Evolutionary conservation across 371 early-diverging fungal species (phyloP).

Genomic region (Mortierella sp.): DNA sequence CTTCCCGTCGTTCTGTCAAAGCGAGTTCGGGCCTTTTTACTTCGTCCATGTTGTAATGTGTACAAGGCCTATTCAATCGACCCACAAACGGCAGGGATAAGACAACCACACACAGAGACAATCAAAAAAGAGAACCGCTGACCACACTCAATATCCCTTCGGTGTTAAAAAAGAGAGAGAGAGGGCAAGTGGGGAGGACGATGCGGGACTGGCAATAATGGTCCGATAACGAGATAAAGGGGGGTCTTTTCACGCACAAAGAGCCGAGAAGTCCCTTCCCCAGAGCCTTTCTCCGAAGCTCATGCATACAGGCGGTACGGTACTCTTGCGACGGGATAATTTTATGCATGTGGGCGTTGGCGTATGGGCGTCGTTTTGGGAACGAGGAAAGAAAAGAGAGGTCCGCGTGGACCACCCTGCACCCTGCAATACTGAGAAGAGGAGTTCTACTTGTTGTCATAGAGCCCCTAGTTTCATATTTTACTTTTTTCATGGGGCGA

Average conservation of each 20-base stretch:
- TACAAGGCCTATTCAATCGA: too few relatives aligned
- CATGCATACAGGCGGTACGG: not conserved
- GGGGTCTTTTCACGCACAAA: not conserved
- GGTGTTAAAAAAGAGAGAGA: too few relatives aligned
- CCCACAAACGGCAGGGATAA: not conserved
- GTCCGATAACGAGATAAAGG: not conserved
- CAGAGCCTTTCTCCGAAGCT: not conserved
- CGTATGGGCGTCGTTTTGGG: not conserved
- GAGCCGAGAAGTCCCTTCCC: not conserved
- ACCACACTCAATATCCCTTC: not conserved
- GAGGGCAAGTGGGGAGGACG: too few relatives aligned
- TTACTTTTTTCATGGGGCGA: not conserved
- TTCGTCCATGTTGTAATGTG: not conserved
- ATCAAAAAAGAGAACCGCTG: not conserved
- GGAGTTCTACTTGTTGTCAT: not conserved
- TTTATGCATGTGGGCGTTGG: not conserved
- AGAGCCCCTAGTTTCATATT: not conserved
- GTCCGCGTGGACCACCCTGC: not conserved
- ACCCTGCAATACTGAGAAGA: not conserved
- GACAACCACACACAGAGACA: not conserved
- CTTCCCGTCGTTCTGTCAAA: not conserved
- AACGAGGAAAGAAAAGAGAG: not conserved
- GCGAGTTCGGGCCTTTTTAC: not conserved
- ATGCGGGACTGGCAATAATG: not conserved
- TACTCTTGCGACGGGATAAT: not conserved